Evolutionary conservation across 257 asterid species (phyloP).

Genomic region (Leptodermis oblonga): DNA sequence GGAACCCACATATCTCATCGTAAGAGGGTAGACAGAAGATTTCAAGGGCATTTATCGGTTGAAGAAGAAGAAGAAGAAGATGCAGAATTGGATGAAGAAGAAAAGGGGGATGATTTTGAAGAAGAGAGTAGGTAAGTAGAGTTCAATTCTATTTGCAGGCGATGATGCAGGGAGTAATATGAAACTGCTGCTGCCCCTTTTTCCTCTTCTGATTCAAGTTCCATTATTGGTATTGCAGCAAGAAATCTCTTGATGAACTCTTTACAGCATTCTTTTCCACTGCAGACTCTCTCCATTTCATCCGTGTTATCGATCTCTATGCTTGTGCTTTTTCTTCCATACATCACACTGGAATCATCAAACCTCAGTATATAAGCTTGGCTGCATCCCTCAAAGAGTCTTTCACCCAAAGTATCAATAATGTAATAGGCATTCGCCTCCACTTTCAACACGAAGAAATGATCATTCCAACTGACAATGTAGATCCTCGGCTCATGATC

Average conservation of each 20-base stretch:
- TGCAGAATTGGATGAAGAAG: constrained; percentile 38
- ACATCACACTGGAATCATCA: constrained; percentile 37
- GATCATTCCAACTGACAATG: constrained; percentile 79
- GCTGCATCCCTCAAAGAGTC: constrained; percentile 62
- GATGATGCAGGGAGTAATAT: constrained; percentile 46
- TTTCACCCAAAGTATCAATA: constrained; percentile 68
- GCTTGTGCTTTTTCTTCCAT: constrained; percentile 4
- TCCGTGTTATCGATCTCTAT: background rate
- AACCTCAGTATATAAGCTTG: constrained; percentile 59
- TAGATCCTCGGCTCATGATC: constrained; percentile 35
- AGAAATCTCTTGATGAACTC: constrained; percentile 64
- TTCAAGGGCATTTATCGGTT: too few species aligned
- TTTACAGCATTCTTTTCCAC: constrained; percentile 66
- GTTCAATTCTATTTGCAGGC: constrained; percentile 75
- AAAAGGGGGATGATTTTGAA: constrained; percentile 46
- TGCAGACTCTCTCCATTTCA: constrained; percentile 35
- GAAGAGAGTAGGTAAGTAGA: constrained; percentile 41
- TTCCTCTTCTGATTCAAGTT: constrained; percentile 56
- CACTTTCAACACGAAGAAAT: constrained; percentile 64
- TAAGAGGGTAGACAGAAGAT: too few species aligned
- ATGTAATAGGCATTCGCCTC: constrained; percentile 49
- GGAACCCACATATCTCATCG: too few species aligned
- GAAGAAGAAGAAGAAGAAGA: constrained; percentile 22
- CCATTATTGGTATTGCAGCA: constrained; percentile 57
- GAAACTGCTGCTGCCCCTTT: constrained; percentile 39